Evolutionary conservation across 2,329 filamentous ascomycete genomes (phyloP).

Genomic region (Purpureocillium lavendulum): DNA sequence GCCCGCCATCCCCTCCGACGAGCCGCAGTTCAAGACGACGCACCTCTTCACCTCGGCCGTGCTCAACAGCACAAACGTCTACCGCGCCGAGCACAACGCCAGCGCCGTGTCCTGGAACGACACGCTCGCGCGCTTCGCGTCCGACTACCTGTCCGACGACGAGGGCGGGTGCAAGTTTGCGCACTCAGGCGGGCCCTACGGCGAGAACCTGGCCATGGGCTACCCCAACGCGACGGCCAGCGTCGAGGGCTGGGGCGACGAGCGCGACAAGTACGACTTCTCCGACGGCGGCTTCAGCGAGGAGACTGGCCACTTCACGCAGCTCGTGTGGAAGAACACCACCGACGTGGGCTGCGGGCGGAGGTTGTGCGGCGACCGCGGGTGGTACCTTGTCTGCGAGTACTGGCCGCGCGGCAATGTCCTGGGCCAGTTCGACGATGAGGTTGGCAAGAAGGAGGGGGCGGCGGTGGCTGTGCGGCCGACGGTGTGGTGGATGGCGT

Average conservation of each 20-base stretch:
- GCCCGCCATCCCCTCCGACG: conserved; percentile 1
- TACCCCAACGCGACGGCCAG: conserved; percentile 50
- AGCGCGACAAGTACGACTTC: conserved; percentile 49
- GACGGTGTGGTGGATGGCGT: too few species aligned
- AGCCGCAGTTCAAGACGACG: conserved; percentile 2
- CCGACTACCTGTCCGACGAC: conserved; percentile 31
- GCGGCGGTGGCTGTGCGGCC: too few species aligned
- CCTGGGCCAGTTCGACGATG: conserved; percentile 34
- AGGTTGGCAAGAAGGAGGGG: conserved; percentile 12
- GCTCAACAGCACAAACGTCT: conserved; percentile 58
- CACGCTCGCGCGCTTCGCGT: conserved; percentile 49
- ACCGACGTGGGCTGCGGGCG: conserved; percentile 48
- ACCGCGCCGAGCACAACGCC: conserved; percentile 56
- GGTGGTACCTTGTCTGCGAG: conserved; percentile 61
- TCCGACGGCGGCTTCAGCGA: conserved; percentile 44
- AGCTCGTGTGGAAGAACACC: conserved; percentile 62
- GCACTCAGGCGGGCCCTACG: conserved; percentile 55
- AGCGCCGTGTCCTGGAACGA: conserved; percentile 53
- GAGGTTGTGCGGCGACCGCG: conserved; percentile 36
- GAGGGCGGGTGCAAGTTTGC: conserved; percentile 35
- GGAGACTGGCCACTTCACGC: conserved; percentile 62
- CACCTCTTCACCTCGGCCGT: conserved; percentile 41
- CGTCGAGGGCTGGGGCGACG: conserved; percentile 58
- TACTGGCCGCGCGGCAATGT: conserved; percentile 63
- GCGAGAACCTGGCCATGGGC: conserved; percentile 67